Percentiles rank a stretch among this genome's conserved stretches.
These are phyloP conservation scores for Aspergillus piperis DNA, from an alignment of 2,329 filamentous ascomycete species.

Conservation along the genomic window DNA sequence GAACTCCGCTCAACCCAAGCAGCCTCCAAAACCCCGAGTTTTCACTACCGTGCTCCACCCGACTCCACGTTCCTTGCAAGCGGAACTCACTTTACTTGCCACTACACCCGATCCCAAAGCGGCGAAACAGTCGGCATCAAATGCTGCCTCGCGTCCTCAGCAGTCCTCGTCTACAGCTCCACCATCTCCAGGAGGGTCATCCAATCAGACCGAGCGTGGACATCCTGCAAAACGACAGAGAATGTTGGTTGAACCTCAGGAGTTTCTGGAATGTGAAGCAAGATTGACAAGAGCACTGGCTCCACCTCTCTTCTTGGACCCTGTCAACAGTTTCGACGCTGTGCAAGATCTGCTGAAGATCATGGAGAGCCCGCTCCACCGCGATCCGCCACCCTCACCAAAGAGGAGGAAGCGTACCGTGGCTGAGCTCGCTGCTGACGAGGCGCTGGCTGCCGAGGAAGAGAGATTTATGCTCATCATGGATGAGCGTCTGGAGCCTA, in stretches of 20 bases:
- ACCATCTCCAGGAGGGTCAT: constrained; percentile 70
- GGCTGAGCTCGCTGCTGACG: constrained; percentile 91
- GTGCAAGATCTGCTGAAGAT: constrained; percentile 70
- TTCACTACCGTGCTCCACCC: constrained; percentile 82
- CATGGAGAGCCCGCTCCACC: constrained; percentile 75
- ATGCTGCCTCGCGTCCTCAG: constrained; percentile 42
- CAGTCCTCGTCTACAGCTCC: constrained; percentile 49
- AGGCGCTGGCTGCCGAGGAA: constrained; percentile 83
- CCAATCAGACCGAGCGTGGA: constrained; percentile 58
- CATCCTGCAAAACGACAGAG: constrained; percentile 68
- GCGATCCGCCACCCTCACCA: constrained; percentile 73
- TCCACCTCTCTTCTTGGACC: constrained; percentile 74
- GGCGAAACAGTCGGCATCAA: constrained; percentile 48
- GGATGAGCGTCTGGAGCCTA: constrained; percentile 75
- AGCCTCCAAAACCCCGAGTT: constrained; percentile 57
- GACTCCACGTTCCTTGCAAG: constrained; percentile 72
- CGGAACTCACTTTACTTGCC: constrained; percentile 75
- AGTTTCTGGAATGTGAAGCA: constrained; percentile 74
- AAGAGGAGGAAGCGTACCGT: constrained; percentile 92
- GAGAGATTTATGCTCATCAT: constrained; percentile 91
- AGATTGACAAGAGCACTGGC: constrained; percentile 73
- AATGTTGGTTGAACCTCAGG: constrained; percentile 74
- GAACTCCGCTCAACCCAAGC: constrained; percentile 52
- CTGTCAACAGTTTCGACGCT: constrained; percentile 68
- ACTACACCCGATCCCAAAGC: constrained; percentile 64